Base-by-base conservation (phyloP, 208 protist species). In the Crithidia expoeki region DNA sequence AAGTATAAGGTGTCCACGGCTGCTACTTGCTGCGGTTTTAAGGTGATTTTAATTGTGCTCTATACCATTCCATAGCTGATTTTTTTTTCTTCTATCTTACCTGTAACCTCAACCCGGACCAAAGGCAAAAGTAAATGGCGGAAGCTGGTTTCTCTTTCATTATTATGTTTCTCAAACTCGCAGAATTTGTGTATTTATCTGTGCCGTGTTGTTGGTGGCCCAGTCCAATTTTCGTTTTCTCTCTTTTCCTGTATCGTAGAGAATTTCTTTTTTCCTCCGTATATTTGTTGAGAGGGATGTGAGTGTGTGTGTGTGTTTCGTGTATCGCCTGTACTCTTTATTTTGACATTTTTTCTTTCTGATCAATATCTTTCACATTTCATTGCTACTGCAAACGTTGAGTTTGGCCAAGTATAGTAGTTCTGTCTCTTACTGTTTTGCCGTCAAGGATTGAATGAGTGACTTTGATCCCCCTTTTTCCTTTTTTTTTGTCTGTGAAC, bases 281-380 rank as follows among this genome's bases (percentile, higher is more conserved):
- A 25, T 38, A 49, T 36, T 36, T 11, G 42, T 4, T 49, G n/a
- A n/a, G n/a, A n/a, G n/a, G n/a, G n/a, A n/a, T n/a, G n/a, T n/a
- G n/a, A n/a, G n/a, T 25, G 12, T 49, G 9, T 51, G 16, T 16
- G 30, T 44, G 2, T 46, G 34, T 42, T 38, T 55, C 23, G 10
- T 57, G 47, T 55, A 67, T 67, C 60, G 23, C 47, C 61, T 67
- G 49, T 67, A 67, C 49, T 46, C 61, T 57, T 57, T 36, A 32
- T 57, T 30, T 58, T 52, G 4, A 49, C 28, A 40, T 59, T 53
- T 33, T 34, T 57, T 58, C 10, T 56, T 52, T 23, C 38, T 52
- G 21, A 10, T 38, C 23, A 38, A 6, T 52, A 38, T 64, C 7
- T 52, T 68, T 70, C 58, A 70, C 32, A 62, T 17, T 67, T 66